These are phyloP conservation scores for Petunia secreta DNA, from an alignment of 257 asterid genomes.

Conservation along the genomic window DNA sequence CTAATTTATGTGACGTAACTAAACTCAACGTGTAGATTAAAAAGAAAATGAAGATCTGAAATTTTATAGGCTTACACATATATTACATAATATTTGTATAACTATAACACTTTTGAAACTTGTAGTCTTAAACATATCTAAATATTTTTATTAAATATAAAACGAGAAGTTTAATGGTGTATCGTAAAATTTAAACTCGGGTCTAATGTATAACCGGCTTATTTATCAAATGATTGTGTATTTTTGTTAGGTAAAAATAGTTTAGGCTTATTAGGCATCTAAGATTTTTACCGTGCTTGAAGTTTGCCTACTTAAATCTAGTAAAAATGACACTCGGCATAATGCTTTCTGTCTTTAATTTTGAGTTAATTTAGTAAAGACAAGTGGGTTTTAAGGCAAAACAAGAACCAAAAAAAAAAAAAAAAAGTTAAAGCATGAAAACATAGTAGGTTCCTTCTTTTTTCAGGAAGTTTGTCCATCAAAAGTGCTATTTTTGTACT, in stretches of 20 bases:
- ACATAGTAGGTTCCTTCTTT: not conserved
- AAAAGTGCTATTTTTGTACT: not conserved
- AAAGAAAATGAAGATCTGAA: too few species aligned
- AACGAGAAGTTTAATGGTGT: too few species aligned
- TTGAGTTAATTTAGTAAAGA: slow-evolving; percentile 15
- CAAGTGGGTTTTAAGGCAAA: not conserved
- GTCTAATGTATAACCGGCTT: too few species aligned
- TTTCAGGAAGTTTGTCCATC: slow-evolving; percentile 14
- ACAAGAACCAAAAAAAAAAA: slow-evolving; percentile 1
- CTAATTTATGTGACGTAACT: too few species aligned
- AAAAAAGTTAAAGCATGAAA: slow-evolving; percentile 1
- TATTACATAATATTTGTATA: too few species aligned
- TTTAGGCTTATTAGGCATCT: not conserved
- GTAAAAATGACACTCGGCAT: not conserved
- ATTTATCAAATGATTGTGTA: too few species aligned
- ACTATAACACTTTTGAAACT: too few species aligned
- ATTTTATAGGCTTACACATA: too few species aligned
- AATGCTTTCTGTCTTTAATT: not conserved
- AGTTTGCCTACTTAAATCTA: slow-evolving; percentile 18
- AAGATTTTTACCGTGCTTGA: not conserved
- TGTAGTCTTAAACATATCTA: too few species aligned
- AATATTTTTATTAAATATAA: too few species aligned
- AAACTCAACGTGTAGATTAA: too few species aligned
- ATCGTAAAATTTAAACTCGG: too few species aligned
- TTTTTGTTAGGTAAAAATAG: slow-evolving; percentile 10